Conservation (phyloP, 2,329 filamentous ascomycete genomes). For the Passalora sequoiae region DNA sequence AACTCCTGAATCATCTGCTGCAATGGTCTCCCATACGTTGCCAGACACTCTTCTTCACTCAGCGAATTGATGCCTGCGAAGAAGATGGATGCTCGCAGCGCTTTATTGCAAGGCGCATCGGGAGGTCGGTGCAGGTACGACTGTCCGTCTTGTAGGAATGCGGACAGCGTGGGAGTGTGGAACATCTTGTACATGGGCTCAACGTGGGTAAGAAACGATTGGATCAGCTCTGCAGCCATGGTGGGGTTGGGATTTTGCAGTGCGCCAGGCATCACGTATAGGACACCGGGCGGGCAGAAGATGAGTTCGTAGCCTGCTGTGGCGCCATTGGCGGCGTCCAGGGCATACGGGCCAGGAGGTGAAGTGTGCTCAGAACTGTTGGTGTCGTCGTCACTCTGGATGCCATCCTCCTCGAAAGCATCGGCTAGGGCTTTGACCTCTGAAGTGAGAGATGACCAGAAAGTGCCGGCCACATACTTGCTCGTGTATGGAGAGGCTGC, state of each 20-base stretch:
- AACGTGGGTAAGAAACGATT: constrained; percentile 26
- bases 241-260: constrained; percentile 22
- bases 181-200: constrained; percentile 29
- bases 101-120: constrained; percentile 23
- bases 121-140: constrained; percentile 26
- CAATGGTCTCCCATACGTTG: constrained; percentile 17
- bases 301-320: constrained; percentile 27
- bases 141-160: constrained; percentile 21
- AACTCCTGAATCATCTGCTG: constrained; percentile 23
- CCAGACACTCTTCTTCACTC: constrained; percentile 28
- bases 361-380: constrained; percentile 18
- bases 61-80: constrained; percentile 31
- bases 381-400: constrained; percentile 16
- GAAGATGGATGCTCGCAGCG: constrained; percentile 29
- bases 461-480: constrained; percentile 30
- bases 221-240: constrained; percentile 18
- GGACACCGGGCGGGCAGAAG: constrained; percentile 28
- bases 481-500: constrained; percentile 17
- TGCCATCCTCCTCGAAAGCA: constrained; percentile 28
- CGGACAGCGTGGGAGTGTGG: constrained; percentile 26
- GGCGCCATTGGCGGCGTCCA: constrained; percentile 7
- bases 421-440: constrained; percentile 33
- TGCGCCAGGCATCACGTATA: constrained; percentile 33
- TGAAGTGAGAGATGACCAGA: constrained; percentile 31
- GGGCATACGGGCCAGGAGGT: constrained; percentile 7